Base-by-base conservation (phyloP, 768 basidiomycete species). In the Leucocoprinus leucothites region DNA sequence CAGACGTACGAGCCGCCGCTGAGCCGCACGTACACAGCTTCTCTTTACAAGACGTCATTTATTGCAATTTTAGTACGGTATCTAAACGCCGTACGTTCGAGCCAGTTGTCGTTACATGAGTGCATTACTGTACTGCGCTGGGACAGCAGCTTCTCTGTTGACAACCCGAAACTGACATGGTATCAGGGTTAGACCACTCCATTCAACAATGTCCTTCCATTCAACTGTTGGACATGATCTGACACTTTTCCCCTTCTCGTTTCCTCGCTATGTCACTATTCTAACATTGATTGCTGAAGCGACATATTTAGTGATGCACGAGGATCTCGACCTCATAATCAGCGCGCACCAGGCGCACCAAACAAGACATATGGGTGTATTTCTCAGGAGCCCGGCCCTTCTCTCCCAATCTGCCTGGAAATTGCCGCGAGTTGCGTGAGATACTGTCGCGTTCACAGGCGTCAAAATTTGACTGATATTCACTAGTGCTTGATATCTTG, bases 351-450 rank as follows among this genome's bases (percentile, higher is more conserved):
- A 42, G 35, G 41, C 24, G 25, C 25, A 24, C 25, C 26, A 18
- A 28, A 9, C 24, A 41, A 31, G 54, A 48, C 54, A 49, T 56
- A 48, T 56, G 54, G 40, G 47, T 31, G 19, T 43, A 28, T 34
- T 40, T 44, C 18, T 45, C 35, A 26, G 38, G 54, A 56, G 22
- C 41, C 46, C n/a, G 31, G 40, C 14, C 47, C 47, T 44, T 34
- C 18, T 36, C 34, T 24, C 36, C 34, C 31, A n/a, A 43, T 11
- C 28, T 43, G 38, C 48, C 31, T 40, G 48, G 47, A 48, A 34
- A 22, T 42, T 56, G 54, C 47, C 54, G 47, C 49, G 52, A 53
- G 46, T 44, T 38, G 43, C 44, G 52, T 46, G 54, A 42, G 47
- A 56, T 21, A 36, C 11, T 25, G 11, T 22, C 38, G 38, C 14